Percentiles rank a stretch among this genome's conserved stretches.
These are phyloP conservation scores for Malus asiatica DNA, from an alignment of 306 rosid species.

Conservation along the genomic window DNA sequence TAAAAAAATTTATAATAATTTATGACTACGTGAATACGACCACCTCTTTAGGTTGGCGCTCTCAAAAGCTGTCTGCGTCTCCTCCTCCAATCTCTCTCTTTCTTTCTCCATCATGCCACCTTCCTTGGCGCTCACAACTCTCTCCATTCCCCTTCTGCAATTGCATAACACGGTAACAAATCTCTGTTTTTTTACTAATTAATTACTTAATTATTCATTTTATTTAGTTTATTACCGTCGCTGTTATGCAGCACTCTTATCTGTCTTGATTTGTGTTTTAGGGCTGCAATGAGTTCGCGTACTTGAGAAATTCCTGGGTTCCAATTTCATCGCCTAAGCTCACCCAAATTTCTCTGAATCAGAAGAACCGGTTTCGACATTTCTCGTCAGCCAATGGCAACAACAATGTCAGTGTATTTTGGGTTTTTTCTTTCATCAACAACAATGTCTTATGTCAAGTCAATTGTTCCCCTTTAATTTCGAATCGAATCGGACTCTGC, in stretches of 20 bases:
- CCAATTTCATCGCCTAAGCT: slow-evolving; percentile 14
- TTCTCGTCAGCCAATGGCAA: slow-evolving; percentile 26
- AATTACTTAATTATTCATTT: not conserved
- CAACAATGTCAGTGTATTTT: slow-evolving; percentile 18
- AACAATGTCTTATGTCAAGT: not conserved
- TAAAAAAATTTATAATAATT: too few relatives aligned
- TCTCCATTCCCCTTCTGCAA: not conserved
- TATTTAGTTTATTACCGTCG: not conserved
- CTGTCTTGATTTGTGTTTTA: not conserved
- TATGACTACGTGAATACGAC: too few relatives aligned
- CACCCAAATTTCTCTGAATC: slow-evolving; percentile 13
- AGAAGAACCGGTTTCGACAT: not conserved
- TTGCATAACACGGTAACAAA: not conserved
- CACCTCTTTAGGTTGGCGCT: not conserved
- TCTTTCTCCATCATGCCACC: not conserved
- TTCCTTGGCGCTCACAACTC: not conserved
- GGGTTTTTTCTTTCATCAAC: not conserved
- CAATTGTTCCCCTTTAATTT: not conserved
- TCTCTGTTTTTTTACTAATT: not conserved
- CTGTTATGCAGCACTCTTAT: not conserved
- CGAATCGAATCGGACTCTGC: not conserved
- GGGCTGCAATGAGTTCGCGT: slow-evolving; percentile 14
- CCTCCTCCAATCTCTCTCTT: not conserved
- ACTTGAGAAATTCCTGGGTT: not conserved
- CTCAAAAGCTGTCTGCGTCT: not conserved